These are phyloP conservation scores for Curvularia eragrostidis DNA, from an alignment of 2,329 filamentous ascomycete genomes.

Conservation along the genomic window DNA sequence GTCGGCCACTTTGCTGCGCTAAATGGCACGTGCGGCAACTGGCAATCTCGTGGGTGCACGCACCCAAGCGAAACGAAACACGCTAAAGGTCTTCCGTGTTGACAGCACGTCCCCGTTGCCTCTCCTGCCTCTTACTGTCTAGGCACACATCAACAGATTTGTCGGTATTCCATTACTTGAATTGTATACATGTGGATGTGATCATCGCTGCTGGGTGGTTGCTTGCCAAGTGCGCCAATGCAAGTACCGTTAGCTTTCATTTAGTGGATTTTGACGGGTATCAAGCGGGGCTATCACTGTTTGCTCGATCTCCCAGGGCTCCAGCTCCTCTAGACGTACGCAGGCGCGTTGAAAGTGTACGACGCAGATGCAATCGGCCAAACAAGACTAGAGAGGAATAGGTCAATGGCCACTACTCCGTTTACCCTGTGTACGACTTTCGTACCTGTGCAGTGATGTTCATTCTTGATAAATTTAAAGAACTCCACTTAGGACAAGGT, in stretches of 20 bases:
- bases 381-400: background rate
- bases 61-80: background rate
- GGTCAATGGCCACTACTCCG: background rate
- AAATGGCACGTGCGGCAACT: too few relatives aligned
- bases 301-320: background rate
- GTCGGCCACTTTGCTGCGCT: too few relatives aligned
- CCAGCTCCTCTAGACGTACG: background rate
- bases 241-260: too few relatives aligned
- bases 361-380: background rate
- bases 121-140: background rate
- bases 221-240: too few relatives aligned
- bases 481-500: background rate
- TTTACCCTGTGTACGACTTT: too few relatives aligned
- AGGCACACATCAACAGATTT: too few relatives aligned
- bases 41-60: background rate
- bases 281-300: background rate
- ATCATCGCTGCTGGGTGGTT: too few relatives aligned
- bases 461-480: background rate
- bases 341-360: background rate
- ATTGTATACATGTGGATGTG: too few relatives aligned
- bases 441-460: background rate
- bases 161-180: too few relatives aligned
- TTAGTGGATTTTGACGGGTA: too few relatives aligned
- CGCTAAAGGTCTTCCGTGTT: background rate
- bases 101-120: background rate